Base-by-base conservation (phyloP, 108 stramenopile genomes). In the Craspedostauros australis region DNA sequence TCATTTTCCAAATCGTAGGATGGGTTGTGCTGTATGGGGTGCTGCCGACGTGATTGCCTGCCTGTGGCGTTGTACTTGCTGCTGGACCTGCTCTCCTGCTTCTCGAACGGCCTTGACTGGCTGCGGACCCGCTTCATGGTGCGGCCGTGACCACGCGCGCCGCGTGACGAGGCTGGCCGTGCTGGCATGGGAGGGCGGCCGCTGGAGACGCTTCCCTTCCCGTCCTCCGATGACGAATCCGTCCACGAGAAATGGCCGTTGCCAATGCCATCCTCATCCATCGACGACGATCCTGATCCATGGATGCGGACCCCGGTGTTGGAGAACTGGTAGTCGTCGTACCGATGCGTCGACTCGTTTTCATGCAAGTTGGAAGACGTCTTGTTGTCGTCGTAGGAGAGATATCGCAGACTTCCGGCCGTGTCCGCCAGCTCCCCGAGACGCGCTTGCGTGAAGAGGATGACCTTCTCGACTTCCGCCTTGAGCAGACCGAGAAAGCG, bases 391-490 rank as follows among this genome's bases (percentile, higher is more conserved):
- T 66, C 66, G 23, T 59, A 63, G 2, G 55, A 52, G 14, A 62
- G 33, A 49, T 83, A 85, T 37, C 88, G 74, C 29, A 86, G 66
- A 37, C 75, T 77, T 5, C 88, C 88, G 5, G 80, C 77, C 2
- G 88, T 81, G 70, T 91, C 80, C 20, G 82, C 84, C 34, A 91
- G 48, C 55, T 87, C 89, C 7, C 89, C 89, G 22, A 80, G 39
- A 34, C 78, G 69, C 6, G 78, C 42, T 44, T 77, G 74, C 22
- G 72, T 70, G 50, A 88, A 88, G 11, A 91, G 53, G 7, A 75
- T 72, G 1, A 91, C 81, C 61, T 87, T 91, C 58, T 91, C 89
- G 4, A 80, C 79, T 69, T 91, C 89, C 15, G 67, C 64, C n/a
- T 76, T 67, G 28, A 91, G 58, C 29, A 82, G 64, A 14, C 73